Percentiles rank a stretch among this genome's conserved stretches.
Evolutionary conservation across 306 rosid genomes (phyloP).

Genomic region (Pueraria montana): DNA sequence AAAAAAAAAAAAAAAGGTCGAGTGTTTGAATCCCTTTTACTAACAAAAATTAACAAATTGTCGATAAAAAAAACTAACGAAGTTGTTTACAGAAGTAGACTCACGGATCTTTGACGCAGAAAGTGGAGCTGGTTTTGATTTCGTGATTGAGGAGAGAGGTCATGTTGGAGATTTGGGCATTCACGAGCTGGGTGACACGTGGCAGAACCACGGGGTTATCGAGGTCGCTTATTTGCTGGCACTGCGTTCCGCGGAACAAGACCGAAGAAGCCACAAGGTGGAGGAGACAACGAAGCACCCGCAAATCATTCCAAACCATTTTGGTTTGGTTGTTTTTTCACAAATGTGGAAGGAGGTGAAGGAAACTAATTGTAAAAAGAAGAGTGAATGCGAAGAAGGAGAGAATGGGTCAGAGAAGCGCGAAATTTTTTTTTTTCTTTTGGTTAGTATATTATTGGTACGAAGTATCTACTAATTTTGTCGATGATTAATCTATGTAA

Average conservation of each 20-base stretch:
- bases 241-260: background rate
- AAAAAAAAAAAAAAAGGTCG: too few species aligned
- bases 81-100: conserved; percentile 22
- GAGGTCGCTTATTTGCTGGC: conserved; percentile 61
- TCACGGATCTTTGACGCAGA: conserved; percentile 76
- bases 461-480: too few species aligned
- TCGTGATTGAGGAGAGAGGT: conserved; percentile 59
- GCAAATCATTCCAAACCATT: background rate
- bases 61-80: too few species aligned
- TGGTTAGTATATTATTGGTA: too few species aligned
- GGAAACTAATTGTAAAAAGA: background rate
- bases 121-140: conserved; percentile 59
- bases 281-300: background rate
- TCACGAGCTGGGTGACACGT: conserved; percentile 56
- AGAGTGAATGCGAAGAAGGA: background rate
- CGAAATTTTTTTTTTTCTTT: too few species aligned
- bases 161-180: conserved; percentile 60
- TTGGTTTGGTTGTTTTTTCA: background rate
- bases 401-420: background rate
- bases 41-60: too few species aligned
- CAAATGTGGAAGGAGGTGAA: background rate
- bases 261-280: background rate
- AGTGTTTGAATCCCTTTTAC: too few species aligned
- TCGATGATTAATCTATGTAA: too few species aligned
- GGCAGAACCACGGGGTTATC: conserved; percentile 60